Conservation (phyloP, 164 flowering plant species). For the Stephania japonica region DNA sequence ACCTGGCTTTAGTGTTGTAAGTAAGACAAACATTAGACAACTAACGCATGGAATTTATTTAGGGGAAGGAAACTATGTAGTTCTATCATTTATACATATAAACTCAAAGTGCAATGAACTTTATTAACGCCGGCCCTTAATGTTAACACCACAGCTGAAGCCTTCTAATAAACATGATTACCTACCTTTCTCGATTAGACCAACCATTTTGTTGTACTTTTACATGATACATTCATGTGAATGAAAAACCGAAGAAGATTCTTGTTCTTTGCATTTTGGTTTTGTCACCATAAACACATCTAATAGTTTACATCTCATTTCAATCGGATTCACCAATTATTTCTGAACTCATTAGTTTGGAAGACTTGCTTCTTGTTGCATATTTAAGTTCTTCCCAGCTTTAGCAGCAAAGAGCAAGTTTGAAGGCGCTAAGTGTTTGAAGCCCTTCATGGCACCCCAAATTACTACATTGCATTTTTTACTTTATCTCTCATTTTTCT, state of each 20-base stretch:
- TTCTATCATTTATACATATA: too few relatives aligned
- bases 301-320: not conserved
- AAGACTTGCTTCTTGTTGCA: not conserved
- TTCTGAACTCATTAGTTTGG: not conserved
- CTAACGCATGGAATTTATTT: too few relatives aligned
- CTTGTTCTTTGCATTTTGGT: not conserved
- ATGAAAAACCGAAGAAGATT: too few relatives aligned
- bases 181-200: not conserved
- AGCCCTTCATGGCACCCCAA: conserved; percentile 3
- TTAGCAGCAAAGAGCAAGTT: not conserved
- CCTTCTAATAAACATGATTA: too few relatives aligned
- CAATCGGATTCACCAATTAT: not conserved
- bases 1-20: too few relatives aligned
- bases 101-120: not conserved
- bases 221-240: not conserved
- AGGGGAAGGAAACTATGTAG: too few relatives aligned
- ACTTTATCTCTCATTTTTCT: conserved; percentile 4
- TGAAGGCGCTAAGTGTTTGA: not conserved
- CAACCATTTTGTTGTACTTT: not conserved
- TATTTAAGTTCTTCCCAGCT: not conserved
- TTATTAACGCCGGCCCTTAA: not conserved
- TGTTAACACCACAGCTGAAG: too few relatives aligned
- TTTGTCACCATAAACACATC: not conserved
- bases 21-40: too few relatives aligned
- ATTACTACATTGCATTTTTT: not conserved